Conservation (phyloP, 2,329 filamentous ascomycete species). For the Sporothrix brasiliensis region DNA sequence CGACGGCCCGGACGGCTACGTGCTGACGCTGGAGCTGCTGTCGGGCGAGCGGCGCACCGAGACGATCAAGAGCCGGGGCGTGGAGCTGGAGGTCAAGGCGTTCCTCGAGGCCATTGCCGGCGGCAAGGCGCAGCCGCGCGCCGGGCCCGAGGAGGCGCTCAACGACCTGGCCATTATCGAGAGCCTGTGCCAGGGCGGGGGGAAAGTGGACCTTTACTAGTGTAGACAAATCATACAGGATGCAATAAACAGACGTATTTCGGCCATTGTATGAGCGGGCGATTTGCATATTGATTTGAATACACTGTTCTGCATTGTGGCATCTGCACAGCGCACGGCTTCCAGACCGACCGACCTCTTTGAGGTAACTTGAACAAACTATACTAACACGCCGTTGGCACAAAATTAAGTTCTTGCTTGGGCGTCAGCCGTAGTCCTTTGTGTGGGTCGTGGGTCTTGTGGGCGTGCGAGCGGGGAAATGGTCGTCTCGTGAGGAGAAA, state of each 20-base stretch:
- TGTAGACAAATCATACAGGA: not conserved
- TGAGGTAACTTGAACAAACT: too few species aligned
- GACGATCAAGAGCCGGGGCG: slow-evolving; percentile 1
- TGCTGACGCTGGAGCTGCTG: not conserved
- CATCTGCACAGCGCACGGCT: too few species aligned
- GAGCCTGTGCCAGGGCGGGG: slow-evolving; percentile 17
- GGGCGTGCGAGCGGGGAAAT: too few species aligned
- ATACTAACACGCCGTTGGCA: too few species aligned
- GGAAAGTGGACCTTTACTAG: slow-evolving; percentile 14
- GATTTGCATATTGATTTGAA: too few species aligned
- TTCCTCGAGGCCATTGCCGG: not conserved
- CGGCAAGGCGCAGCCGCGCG: slow-evolving; percentile 14
- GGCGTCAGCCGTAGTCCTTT: too few species aligned
- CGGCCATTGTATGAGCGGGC: too few species aligned
- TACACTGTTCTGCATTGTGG: not conserved
- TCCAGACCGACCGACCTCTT: too few species aligned
- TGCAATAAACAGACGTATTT: too few species aligned
- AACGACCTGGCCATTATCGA: slow-evolving; percentile 23
- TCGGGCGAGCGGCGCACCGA: slow-evolving; percentile 7
- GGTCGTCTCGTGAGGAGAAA: too few species aligned
- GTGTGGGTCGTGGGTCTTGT: too few species aligned
- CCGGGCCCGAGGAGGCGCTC: slow-evolving; percentile 18
- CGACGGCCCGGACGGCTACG: slow-evolving; percentile 1
- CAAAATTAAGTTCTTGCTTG: too few species aligned
- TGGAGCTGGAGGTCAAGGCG: slow-evolving; percentile 15